Base-by-base conservation (phyloP, 345 rosid species). In the Lepidium africanum region DNA sequence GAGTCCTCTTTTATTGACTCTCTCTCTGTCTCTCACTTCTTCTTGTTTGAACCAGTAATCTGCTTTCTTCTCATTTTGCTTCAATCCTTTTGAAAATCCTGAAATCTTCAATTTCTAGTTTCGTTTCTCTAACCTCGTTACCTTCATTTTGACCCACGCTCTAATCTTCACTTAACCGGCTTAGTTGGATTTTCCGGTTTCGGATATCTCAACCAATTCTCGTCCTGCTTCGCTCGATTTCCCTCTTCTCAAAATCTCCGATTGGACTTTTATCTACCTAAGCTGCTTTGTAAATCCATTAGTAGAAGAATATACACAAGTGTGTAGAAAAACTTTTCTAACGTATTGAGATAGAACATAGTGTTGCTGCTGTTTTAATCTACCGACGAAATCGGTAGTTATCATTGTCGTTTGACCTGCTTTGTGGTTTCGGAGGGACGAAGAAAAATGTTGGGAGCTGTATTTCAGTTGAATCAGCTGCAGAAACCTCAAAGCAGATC, bases 381-480 rank as follows among this genome's bases (percentile, higher is more conserved):
- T 30, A 15, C 16, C 56, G 33, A 54, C 10, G 6, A 54, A 54
- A 63, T 45, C 57, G 27, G 48, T 62, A 62, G 5, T 38, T n/a
- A 10, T 32, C 19, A 15, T 33, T 11, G 6, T 36, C 38, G 19
- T 16, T 69, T 56, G 1, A 38, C 30, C 16, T 45, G 30, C 36
- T 69, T 54, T 41, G 36, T 11, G 51, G 60, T 53, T 36, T 33
- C 25, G 12, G 40, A 17, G 32, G 48, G 51, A 51, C 38, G 30
- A 59, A 41, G 33, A 39, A 65, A 72, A 19, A 87, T 87, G 90
- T 71, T 79, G 25, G 81, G 88, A 11, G 17, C 82, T 4, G 88
- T 85, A 53, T 69, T 83, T 78, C 79, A 78, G 71, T 76, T 81
- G 32, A 69, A 57, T 69, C 78, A 80, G 50, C 76, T 72, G 0